Percentiles rank a stretch among this genome's conserved stretches.
phyloP scores from a whole-genome alignment of 2,329 filamentous ascomycete genomes.

The Pezicula neosporulosa region DNA sequence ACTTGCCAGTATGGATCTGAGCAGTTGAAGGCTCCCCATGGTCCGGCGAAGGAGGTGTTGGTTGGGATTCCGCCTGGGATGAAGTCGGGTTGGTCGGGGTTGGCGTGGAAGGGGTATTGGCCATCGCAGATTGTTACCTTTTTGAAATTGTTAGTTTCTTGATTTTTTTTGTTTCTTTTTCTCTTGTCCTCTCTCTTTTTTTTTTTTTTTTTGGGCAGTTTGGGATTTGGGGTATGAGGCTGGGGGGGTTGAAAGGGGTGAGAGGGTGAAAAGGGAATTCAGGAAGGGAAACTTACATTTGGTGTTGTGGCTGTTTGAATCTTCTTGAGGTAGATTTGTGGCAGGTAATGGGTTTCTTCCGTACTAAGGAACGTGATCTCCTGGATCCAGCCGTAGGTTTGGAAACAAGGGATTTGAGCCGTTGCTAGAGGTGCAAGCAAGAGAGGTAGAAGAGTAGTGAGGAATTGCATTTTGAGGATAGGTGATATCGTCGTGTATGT shows the following conservation, averaged over 20 bases:
- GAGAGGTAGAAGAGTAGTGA: too few species aligned
- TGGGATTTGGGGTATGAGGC: too few species aligned
- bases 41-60: constrained; percentile 6
- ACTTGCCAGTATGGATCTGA: constrained; percentile 5
- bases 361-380: constrained; percentile 3
- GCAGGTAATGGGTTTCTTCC: constrained; percentile 5
- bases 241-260: too few species aligned
- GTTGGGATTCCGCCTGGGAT: constrained; percentile 9
- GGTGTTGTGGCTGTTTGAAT: not conserved
- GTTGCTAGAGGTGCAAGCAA: too few species aligned
- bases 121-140: constrained; percentile 3
- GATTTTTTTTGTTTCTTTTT: too few species aligned
- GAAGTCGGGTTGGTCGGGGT: constrained; percentile 3
- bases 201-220: too few species aligned
- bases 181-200: too few species aligned
- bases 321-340: constrained; percentile 4
- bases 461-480: too few species aligned
- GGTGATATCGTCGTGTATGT: too few species aligned
- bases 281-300: too few species aligned
- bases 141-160: not conserved
- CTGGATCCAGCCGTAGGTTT: constrained; percentile 3
- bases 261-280: too few species aligned
- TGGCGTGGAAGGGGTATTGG: not conserved
- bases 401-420: constrained; percentile 2
- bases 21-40: constrained; percentile 7